Evolutionary conservation across 257 asterid species (phyloP).

Genomic region (Solanum virginianum): DNA sequence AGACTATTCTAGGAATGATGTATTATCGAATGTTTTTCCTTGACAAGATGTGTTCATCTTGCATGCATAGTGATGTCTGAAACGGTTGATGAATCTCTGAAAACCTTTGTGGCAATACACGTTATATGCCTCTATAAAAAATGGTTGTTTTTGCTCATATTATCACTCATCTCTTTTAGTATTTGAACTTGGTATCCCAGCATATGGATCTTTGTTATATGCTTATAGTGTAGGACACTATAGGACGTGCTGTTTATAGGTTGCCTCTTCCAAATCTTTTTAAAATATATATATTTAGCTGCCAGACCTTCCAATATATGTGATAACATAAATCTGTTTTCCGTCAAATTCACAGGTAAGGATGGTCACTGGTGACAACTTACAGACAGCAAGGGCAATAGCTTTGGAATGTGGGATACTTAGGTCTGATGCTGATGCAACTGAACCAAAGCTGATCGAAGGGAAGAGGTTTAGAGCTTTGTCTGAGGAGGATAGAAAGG

Average conservation of each 20-base stretch:
- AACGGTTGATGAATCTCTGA: neutral
- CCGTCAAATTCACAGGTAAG: slow-evolving; percentile 45
- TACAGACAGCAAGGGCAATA: slow-evolving; percentile 85
- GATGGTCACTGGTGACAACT: slow-evolving; percentile 97
- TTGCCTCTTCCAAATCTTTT: neutral
- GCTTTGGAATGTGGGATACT: slow-evolving; percentile 95
- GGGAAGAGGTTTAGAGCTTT: slow-evolving; percentile 66
- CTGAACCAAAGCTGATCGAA: slow-evolving; percentile 82
- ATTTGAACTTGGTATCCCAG: neutral
- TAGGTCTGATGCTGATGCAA: slow-evolving; percentile 55
- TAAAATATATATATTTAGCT: neutral
- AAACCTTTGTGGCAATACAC: neutral
- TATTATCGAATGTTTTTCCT: neutral
- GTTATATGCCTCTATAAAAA: neutral
- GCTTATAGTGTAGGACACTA: neutral
- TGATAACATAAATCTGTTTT: neutral
- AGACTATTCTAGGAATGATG: neutral
- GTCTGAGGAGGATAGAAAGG: slow-evolving; percentile 47
- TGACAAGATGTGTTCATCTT: neutral
- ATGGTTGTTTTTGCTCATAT: neutral
- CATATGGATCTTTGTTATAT: neutral
- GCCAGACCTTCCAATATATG: neutral
- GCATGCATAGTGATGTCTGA: neutral
- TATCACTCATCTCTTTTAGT: neutral
- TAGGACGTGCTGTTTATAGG: neutral